Percentiles rank a stretch among this genome's conserved stretches.
Evolutionary conservation across 345 rosid genomes (phyloP).

Genomic region (Leavenworthia alabamica): DNA sequence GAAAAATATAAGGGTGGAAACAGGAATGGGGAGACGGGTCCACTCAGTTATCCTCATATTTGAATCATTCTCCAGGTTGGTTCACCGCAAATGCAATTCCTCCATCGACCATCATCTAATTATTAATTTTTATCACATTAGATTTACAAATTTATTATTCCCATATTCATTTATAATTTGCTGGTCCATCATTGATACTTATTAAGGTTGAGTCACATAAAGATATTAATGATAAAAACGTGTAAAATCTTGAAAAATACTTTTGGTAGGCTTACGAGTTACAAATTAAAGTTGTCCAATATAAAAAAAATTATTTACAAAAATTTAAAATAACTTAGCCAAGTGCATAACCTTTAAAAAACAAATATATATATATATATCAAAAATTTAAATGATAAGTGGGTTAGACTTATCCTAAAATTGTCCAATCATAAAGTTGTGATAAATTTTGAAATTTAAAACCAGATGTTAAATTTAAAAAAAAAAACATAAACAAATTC

Average conservation of each 20-base stretch:
- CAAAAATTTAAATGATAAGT: background rate
- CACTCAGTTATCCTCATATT: background rate
- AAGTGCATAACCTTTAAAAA: background rate
- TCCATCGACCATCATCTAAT: background rate
- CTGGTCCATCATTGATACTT: background rate
- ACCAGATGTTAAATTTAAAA: background rate
- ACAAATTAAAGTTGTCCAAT: background rate
- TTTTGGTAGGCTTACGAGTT: background rate
- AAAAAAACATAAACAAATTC: background rate
- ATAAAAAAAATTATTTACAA: background rate
- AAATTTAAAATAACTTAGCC: background rate
- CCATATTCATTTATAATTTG: background rate
- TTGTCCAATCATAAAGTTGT: background rate
- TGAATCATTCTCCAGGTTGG: conserved; percentile 9
- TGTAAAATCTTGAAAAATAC: background rate
- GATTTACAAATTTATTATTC: background rate
- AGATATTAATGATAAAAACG: background rate
- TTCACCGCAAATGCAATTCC: too few species aligned
- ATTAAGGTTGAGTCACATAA: background rate
- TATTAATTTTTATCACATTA: background rate
- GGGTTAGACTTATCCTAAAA: background rate
- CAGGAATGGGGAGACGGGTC: background rate
- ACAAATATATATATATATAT: background rate
- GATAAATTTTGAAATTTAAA: background rate
- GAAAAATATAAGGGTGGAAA: background rate